These are phyloP conservation scores for Chenopodium formosanum DNA, from an alignment of 148 eudicot species.

Conservation along the genomic window DNA sequence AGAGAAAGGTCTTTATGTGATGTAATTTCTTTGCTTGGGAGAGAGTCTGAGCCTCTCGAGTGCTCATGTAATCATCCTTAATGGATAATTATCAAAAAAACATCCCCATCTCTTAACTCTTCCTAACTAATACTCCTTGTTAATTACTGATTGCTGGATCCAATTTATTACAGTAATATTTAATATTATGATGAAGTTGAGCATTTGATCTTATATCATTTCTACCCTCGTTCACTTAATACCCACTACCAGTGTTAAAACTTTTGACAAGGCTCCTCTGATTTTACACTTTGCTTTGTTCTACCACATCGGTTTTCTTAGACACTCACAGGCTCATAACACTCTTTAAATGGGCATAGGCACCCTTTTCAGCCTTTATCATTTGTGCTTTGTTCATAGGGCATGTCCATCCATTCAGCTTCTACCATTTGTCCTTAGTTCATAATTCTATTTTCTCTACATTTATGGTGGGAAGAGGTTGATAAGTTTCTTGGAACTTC, in stretches of 20 bases:
- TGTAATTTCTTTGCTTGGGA: no score
- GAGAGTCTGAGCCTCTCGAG: no score
- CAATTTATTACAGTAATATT: background rate
- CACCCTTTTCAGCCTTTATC: background rate
- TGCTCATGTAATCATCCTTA: no score
- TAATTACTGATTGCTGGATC: no score
- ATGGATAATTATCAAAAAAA: no score
- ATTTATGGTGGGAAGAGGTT: background rate
- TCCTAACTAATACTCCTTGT: no score
- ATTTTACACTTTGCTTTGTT: background rate
- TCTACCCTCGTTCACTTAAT: background rate
- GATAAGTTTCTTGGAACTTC: background rate
- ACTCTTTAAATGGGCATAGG: background rate
- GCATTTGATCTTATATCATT: background rate
- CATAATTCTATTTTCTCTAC: background rate
- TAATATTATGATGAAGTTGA: background rate
- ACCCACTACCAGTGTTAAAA: background rate
- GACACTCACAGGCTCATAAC: background rate
- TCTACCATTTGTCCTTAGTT: background rate
- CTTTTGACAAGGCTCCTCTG: background rate
- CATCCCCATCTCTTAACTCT: no score
- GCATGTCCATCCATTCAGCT: background rate
- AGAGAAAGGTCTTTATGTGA: no score
- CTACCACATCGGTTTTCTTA: background rate
- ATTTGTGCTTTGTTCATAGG: background rate